Conservation (phyloP, 78 protist genomes). For the Neovahlkampfia damariscottae region DNA sequence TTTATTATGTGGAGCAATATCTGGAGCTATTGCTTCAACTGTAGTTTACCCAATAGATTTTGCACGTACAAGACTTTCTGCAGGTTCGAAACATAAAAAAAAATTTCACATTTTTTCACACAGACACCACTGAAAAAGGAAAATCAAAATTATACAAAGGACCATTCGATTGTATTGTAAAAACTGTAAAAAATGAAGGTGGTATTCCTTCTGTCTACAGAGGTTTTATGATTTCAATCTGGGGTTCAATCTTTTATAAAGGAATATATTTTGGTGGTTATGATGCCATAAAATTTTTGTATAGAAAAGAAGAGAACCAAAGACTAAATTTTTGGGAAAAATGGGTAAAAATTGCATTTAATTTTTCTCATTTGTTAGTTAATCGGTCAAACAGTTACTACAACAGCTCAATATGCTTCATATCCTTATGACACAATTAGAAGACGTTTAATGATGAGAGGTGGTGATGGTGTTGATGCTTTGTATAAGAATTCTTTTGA, state of each 20-base stretch:
- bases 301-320: too few species aligned
- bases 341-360: slow-evolving; percentile 1
- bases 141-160: slow-evolving; percentile 91
- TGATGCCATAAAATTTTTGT: slow-evolving; percentile 71
- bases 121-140: too few species aligned
- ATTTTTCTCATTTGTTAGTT: too few species aligned
- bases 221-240: slow-evolving; percentile 84
- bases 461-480: slow-evolving; percentile 39
- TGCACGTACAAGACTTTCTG: too few species aligned
- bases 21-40: too few species aligned
- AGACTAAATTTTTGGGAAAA: background rate
- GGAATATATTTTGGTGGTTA: slow-evolving; percentile 87
- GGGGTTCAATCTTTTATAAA: slow-evolving; percentile 85
- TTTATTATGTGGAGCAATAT: too few species aligned
- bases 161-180: slow-evolving; percentile 64
- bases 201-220: slow-evolving; percentile 81
- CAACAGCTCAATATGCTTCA: slow-evolving; percentile 66
- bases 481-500: slow-evolving; percentile 67
- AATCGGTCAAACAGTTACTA: slow-evolving; percentile 50
- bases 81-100: too few species aligned
- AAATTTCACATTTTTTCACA: too few species aligned
- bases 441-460: slow-evolving; percentile 81
- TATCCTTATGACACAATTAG: slow-evolving; percentile 96
- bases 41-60: too few species aligned
- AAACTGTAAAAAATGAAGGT: slow-evolving; percentile 44